Evolutionary conservation across 768 basidiomycete species (phyloP).

Genomic region (Tricholoma saponaceum): DNA sequence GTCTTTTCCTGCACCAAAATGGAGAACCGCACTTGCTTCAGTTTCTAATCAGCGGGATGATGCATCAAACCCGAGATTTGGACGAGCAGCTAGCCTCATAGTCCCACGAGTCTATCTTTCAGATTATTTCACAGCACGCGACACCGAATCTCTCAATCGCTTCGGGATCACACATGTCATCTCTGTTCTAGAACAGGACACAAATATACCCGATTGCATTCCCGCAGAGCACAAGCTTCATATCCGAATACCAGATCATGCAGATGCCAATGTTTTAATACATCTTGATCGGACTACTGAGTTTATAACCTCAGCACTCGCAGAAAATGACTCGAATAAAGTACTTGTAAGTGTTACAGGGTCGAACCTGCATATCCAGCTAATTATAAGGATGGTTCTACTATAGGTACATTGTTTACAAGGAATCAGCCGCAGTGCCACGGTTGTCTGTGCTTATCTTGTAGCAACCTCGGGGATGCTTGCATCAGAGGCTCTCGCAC

Average conservation of each 20-base stretch:
- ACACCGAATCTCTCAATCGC: constrained; percentile 39
- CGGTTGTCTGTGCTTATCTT: constrained; percentile 72
- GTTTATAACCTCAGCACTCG: constrained; percentile 30
- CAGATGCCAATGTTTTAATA: constrained; percentile 27
- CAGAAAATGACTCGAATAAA: constrained; percentile 31
- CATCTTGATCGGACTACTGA: constrained; percentile 33
- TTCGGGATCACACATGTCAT: constrained; percentile 75
- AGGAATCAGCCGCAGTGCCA: constrained; percentile 74
- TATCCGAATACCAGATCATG: constrained; percentile 33
- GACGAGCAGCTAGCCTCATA: constrained; percentile 33
- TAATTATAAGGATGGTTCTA: not conserved
- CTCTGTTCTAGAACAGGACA: constrained; percentile 53
- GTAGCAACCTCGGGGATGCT: constrained; percentile 50
- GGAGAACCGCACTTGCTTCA: constrained; percentile 19
- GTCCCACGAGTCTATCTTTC: constrained; percentile 57
- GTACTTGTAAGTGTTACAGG: constrained; percentile 28
- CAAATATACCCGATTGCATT: constrained; percentile 42
- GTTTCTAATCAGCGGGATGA: constrained; percentile 7
- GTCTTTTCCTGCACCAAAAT: constrained; percentile 29
- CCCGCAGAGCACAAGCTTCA: constrained; percentile 41
- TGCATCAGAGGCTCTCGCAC: constrained; percentile 48
- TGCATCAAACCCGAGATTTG: constrained; percentile 6
- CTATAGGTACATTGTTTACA: constrained; percentile 71
- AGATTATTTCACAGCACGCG: constrained; percentile 52
- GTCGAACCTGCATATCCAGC: not conserved